Evolutionary conservation across 2,329 filamentous ascomycete genomes (phyloP).

Genomic region (Nothomitra cinnamomea): DNA sequence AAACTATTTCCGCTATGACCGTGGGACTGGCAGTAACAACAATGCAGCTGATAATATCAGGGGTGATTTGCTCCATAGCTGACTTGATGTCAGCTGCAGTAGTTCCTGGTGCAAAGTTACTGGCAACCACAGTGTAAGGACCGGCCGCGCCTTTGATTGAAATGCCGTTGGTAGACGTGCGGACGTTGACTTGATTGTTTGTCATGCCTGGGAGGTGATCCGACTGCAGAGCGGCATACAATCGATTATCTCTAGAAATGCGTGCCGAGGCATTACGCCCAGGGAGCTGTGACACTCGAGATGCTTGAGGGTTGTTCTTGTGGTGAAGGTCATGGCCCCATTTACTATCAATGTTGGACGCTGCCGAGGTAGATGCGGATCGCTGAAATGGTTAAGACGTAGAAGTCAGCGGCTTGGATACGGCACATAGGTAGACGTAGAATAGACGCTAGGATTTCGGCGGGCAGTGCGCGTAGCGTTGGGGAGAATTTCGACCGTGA

Average conservation of each 20-base stretch:
- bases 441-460: conserved; percentile 16
- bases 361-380: conserved; percentile 20
- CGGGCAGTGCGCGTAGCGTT: conserved; percentile 11
- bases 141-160: conserved; percentile 58
- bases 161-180: conserved; percentile 31
- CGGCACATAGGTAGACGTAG: background rate
- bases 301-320: conserved; percentile 22
- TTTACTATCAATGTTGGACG: conserved; percentile 44
- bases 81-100: conserved; percentile 71
- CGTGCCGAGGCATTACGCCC: conserved; percentile 23
- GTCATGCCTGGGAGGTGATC: conserved; percentile 8
- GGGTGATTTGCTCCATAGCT: conserved; percentile 58
- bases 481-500: conserved; percentile 1
- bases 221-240: conserved; percentile 24
- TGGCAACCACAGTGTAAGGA: conserved; percentile 54
- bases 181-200: conserved; percentile 14
- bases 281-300: conserved; percentile 19
- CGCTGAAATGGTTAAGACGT: conserved; percentile 9
- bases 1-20: conserved; percentile 62
- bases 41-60: conserved; percentile 45
- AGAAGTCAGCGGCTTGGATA: background rate
- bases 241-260: conserved; percentile 22
- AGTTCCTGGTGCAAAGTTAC: conserved; percentile 70
- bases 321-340: conserved; percentile 57
- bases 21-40: conserved; percentile 51